Conservation (phyloP, 1,284 basidiomycete species). For the Malassezia psittaci region DNA sequence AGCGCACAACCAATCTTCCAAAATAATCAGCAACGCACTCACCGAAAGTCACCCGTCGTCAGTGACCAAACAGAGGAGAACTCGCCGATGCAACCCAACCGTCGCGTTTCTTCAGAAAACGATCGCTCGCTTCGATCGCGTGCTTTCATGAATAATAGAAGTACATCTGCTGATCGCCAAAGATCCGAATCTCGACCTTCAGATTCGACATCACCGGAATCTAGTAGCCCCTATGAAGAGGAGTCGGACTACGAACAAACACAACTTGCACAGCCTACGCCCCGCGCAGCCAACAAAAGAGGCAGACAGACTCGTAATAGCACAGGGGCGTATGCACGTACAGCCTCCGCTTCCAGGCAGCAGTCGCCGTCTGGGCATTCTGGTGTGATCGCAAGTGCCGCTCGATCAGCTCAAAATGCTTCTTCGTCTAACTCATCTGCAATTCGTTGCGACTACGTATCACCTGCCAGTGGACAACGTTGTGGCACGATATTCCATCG, state of each 20-base stretch:
- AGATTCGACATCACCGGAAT: not conserved
- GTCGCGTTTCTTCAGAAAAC: not conserved
- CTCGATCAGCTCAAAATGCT: not conserved
- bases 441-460: conserved; percentile 43
- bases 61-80: not conserved
- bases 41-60: not conserved
- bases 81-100: too few species aligned
- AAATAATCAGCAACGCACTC: not conserved
- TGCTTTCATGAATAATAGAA: not conserved
- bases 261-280: not conserved
- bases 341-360: not conserved
- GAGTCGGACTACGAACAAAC: conserved; percentile 18
- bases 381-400: conserved; percentile 2
- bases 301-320: conserved; percentile 4
- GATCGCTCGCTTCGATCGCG: not conserved
- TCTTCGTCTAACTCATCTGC: conserved; percentile 1
- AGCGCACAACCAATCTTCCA: conserved; percentile 25
- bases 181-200: not conserved
- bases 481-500: conserved; percentile 45
- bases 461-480: conserved; percentile 28
- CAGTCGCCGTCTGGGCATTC: not conserved
- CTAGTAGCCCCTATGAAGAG: conserved; percentile 4
- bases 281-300: conserved; percentile 1
- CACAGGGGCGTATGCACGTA: not conserved
- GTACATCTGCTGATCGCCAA: not conserved